These are phyloP conservation scores for Trametes versicolor DNA, from an alignment of 1,284 basidiomycete genomes.

Conservation along the genomic window DNA sequence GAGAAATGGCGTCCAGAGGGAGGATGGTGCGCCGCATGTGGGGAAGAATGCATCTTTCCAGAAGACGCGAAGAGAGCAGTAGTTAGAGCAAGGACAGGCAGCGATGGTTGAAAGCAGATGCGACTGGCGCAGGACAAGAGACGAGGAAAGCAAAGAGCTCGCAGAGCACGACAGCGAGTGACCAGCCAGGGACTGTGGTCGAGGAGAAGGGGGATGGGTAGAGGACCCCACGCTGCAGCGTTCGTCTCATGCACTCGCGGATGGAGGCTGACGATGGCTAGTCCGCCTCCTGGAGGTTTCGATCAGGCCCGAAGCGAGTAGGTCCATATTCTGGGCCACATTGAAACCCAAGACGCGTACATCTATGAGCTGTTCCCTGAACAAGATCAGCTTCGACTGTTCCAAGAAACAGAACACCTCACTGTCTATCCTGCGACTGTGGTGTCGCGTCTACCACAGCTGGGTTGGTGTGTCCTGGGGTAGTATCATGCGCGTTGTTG, in stretches of 20 bases:
- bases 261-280: neutral
- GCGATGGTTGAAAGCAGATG: slow-evolving; percentile 2
- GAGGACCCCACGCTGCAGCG: too few relatives aligned
- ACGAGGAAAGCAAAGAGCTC: slow-evolving; percentile 13
- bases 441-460: too few relatives aligned
- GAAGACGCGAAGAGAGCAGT: slow-evolving; percentile 1
- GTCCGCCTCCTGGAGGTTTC: neutral
- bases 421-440: too few relatives aligned
- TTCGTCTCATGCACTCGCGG: neutral
- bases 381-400: too few relatives aligned
- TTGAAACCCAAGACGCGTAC: too few relatives aligned
- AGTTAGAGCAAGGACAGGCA: neutral
- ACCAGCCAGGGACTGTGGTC: neutral
- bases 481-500: too few relatives aligned
- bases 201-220: neutral
- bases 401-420: too few relatives aligned
- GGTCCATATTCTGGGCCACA: too few relatives aligned
- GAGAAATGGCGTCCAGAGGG: neutral
- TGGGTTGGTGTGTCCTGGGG: too few relatives aligned
- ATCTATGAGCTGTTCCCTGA: too few relatives aligned
- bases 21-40: neutral
- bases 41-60: slow-evolving; percentile 15
- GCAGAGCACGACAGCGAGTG: slow-evolving; percentile 3
- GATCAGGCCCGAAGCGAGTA: too few relatives aligned
- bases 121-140: slow-evolving; percentile 16